Evolutionary conservation across 768 basidiomycete genomes (phyloP).

Genomic region (Naganishia vaughanmartiniae): DNA sequence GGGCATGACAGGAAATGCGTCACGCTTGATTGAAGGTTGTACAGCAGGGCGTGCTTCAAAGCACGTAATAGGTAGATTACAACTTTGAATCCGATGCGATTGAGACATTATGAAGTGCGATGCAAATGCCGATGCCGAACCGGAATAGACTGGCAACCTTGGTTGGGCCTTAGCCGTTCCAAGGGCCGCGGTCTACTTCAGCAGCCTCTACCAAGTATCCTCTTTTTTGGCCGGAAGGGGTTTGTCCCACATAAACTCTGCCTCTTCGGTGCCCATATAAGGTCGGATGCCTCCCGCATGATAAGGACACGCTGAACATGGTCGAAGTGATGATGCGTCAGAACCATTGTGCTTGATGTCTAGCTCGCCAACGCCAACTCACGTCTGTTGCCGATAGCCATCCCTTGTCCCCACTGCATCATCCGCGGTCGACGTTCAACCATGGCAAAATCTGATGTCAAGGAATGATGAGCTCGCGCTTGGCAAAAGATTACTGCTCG

Average conservation of each 20-base stretch:
- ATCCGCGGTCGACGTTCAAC: constrained; percentile 25
- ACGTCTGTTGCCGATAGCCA: constrained; percentile 31
- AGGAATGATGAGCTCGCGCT: background rate
- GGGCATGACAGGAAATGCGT: constrained; percentile 35
- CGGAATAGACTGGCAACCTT: too few relatives aligned
- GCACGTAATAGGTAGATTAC: background rate
- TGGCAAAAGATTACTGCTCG: background rate
- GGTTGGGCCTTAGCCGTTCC: too few relatives aligned
- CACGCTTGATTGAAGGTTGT: background rate
- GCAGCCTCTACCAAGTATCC: background rate
- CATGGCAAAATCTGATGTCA: constrained; percentile 23
- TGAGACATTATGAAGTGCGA: background rate
- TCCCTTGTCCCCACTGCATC: constrained; percentile 28
- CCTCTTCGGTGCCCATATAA: constrained; percentile 1
- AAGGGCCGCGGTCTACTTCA: too few relatives aligned
- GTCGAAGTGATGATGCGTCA: too few relatives aligned
- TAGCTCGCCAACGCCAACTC: constrained; percentile 8
- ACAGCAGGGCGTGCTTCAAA: background rate
- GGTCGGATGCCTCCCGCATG: constrained; percentile 20
- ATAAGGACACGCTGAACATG: constrained; percentile 12
- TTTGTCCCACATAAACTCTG: constrained; percentile 18
- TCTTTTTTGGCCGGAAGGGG: background rate
- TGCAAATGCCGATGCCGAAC: background rate
- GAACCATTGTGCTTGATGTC: background rate
- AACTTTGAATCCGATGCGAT: background rate